Evolutionary conservation across 805 yeast species (phyloP), one percentile per base, ranked within the genome.

Genomic region (Phaffomyces antillensis): DNA sequence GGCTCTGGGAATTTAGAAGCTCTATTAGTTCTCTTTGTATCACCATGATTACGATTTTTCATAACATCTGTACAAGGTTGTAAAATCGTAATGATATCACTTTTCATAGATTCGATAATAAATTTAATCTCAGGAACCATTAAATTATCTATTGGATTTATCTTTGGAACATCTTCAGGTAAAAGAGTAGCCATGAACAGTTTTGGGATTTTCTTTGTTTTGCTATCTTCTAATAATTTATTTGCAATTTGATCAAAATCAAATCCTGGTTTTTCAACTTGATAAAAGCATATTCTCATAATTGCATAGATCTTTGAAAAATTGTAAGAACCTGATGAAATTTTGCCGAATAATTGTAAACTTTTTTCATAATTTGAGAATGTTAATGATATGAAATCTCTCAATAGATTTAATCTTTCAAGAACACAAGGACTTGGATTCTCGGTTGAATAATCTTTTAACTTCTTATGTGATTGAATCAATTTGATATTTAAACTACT

Each of bases 131-230:
- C 59, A 3, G 49, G 32, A 15, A 52, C 56, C 32, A 53, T 10
- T 4, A 50, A 32, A 12, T 17, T 30, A 51, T 49, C 48, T 34
- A 53, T 17, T 13, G 36, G 37, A 38, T 53, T 54, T 12, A 46
- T 23, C 16, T 39, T 44, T 32, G 60, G 61, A 5, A 56, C 26
- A 9, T 57, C 58, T 7, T 48, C 52, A 3, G 41, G n/a, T 11
- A 24, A 46, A 10, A 57, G 8, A 13, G 48, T 47, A 25, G 51
- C 48, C 9, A 53, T 26, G 18, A 37, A 23, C 8, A 30, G 44
- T 36, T 31, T 41, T 24, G 17, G 20, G 10, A 36, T 24, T 16
- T 36, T 41, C 12, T 26, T 36, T 28, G 24, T 18, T 16, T 17
- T 31, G 10, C 41, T 45, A 6, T 42, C 48, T 7, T 36, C 34